Base-by-base conservation (phyloP, 345 rosid genomes). In the Raphanus raphanistrum region DNA sequence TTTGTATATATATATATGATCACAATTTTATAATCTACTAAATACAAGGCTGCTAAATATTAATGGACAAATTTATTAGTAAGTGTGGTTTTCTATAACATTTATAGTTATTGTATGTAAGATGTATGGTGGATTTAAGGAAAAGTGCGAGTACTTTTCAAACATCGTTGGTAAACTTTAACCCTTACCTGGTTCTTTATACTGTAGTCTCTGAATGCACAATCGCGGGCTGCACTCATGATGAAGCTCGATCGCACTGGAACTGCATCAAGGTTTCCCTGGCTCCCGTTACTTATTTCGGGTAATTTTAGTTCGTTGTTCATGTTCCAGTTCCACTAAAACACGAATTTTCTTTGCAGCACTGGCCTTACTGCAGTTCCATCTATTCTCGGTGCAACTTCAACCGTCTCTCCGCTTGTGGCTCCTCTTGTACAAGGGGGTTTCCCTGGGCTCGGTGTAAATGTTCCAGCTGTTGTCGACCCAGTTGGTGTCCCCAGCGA, bases 241-340 rank as follows among this genome's bases (percentile, higher is more conserved):
- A 90, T 79, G 83, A 96, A 90, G 91, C 84, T 96, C 79, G 99
- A 90, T 78, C 96, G 97, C 32, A 88, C 88, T 83, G 97, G 97
- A 80, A 85, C 86, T 50, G 84, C 90, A 67, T 70, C 98, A 64
- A 90, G 92, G 99, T 96, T 85, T 75, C 25, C 17, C 17, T 76
- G 6, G 15, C 17, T 81, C 36, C 41, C 73, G 31, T 25, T 38
- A 9, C 68, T 66, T 35, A 25, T 81, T 32, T 50, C 63, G 52
- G 58, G 63, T 17, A 28, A 60, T 60, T 60, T 36, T 61, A 36
- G 72, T 57, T 26, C 8, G 3, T n/a, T 26, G 17, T 54, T 70
- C 63, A 55, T 58, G 28, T 58, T 26, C n/a, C 7, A 26, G 6
- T 43, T 75, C 45, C 83, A 4, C 66, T 79, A 16, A 86, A 79